These are phyloP conservation scores for Xylariaceae sp. DNA, from an alignment of 2,329 filamentous ascomycete genomes.

Conservation along the genomic window DNA sequence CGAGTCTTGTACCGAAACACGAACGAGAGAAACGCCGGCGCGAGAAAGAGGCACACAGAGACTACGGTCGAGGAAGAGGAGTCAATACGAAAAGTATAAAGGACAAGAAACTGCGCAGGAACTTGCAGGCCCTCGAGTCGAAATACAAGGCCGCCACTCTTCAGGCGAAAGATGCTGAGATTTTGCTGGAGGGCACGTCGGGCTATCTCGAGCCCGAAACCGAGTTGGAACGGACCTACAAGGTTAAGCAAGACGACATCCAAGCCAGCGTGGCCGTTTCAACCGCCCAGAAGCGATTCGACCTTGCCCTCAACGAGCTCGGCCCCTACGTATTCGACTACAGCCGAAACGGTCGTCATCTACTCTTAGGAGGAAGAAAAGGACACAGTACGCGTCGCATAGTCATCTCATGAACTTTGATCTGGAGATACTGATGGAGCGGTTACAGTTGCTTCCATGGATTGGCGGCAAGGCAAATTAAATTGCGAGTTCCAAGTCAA, in stretches of 20 bases:
- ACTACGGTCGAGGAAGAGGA: conserved; percentile 77
- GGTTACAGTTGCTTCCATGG: conserved; percentile 72
- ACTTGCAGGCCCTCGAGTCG: conserved; percentile 69
- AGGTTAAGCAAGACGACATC: conserved; percentile 85
- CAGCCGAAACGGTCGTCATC: conserved; percentile 77
- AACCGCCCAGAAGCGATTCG: conserved; percentile 88
- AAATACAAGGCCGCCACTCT: conserved; percentile 78
- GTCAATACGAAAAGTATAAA: conserved; percentile 68
- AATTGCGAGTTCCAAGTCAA: conserved; percentile 86
- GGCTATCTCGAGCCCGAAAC: conserved; percentile 86
- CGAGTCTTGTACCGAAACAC: conserved; percentile 46
- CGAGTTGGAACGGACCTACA: conserved; percentile 87
- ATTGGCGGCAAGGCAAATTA: conserved; percentile 88
- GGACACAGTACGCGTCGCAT: conserved; percentile 54
- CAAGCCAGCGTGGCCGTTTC: conserved; percentile 66
- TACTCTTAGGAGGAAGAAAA: conserved; percentile 82
- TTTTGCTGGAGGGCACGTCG: conserved; percentile 77
- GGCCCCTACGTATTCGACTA: conserved; percentile 90
- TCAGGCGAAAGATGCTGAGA: conserved; percentile 90
- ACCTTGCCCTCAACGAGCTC: conserved; percentile 73
- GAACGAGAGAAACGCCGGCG: conserved; percentile 49
- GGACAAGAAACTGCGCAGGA: conserved; percentile 85
- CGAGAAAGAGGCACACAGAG: conserved; percentile 59
- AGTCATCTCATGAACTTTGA: not conserved
- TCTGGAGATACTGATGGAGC: conserved; percentile 6